phyloP scores from a whole-genome alignment of 805 yeast species.

The Metschnikowia lochheadii region DNA sequence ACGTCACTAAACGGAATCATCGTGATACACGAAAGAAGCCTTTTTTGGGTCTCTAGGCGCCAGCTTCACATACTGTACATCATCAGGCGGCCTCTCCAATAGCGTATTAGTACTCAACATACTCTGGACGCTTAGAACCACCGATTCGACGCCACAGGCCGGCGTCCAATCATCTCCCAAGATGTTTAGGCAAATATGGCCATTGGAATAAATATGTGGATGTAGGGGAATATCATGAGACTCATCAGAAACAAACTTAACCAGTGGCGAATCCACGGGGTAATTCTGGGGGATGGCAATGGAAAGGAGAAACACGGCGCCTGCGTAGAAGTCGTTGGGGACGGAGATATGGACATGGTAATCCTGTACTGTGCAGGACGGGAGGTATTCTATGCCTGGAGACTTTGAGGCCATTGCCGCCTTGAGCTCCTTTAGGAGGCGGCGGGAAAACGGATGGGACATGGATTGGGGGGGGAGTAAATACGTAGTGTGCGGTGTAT shows the following conservation, averaged over 20 bases:
- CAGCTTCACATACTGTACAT: conserved; percentile 40
- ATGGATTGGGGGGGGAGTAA: background rate
- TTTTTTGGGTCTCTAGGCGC: conserved; percentile 60
- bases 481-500: too few relatives aligned
- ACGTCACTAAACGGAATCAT: conserved; percentile 49
- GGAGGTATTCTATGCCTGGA: conserved; percentile 11
- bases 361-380: conserved; percentile 9
- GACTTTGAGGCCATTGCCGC: conserved; percentile 4
- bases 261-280: conserved; percentile 18
- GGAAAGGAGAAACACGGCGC: conserved; percentile 7
- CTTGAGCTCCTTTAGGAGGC: conserved; percentile 15
- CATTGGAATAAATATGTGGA: conserved; percentile 73
- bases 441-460: conserved; percentile 15
- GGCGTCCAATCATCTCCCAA: conserved; percentile 69
- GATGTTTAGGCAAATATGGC: conserved; percentile 71
- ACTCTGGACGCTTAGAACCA: conserved; percentile 58
- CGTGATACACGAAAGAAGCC: conserved; percentile 53
- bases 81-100: conserved; percentile 55
- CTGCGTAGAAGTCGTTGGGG: conserved; percentile 11
- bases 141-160: conserved; percentile 47
- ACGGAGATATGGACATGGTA: conserved; percentile 8
- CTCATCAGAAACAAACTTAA: conserved; percentile 8
- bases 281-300: conserved; percentile 11
- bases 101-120: conserved; percentile 51
- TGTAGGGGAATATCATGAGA: conserved; percentile 52